Base-by-base conservation (phyloP, 1,284 basidiomycete species). In the Malassezia globosa region DNA sequence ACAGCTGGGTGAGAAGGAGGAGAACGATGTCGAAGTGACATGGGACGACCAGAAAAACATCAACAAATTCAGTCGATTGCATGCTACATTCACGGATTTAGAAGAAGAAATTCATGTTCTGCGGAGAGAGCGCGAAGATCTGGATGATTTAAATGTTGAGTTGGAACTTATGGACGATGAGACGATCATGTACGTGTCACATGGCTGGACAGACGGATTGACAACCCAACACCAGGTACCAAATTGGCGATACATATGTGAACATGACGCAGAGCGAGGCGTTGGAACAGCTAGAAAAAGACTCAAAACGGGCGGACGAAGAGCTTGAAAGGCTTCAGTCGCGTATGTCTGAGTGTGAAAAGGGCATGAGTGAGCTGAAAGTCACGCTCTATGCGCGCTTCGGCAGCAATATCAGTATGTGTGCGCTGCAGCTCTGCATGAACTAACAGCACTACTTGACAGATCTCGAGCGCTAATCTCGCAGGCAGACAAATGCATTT, bases 31-130 rank as follows among this genome's bases (percentile, higher is more conserved):
- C 51, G 86, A 92, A 72, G 89, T 95, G 41, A 87, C 85, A 22
- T 92, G 87, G 88, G 85, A 89, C 78, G 90, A 97, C 73, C 90
- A 96, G 73, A 81, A 88, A 63, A 78, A 79, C 16, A 97, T 96
- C 75, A 95, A 86, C 74, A 78, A 80, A 0, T 96, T 97, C 72
- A 92, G 87, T 0, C 89, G 88, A 66, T 77, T 92, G 38, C 95
- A 95, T 71, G 82, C 81, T 5, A 80, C 86, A 34, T 72, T 85
- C 48, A 78, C 80, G 8, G 78, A 79, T 37, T 77, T 89, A 33
- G 80, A 84, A 59, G 85, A 84, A 49, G 80, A 81, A 54, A 77
- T 92, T 33, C 77, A 80, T 44, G 73, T 73, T 24, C 78, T 86
- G 19, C 67, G 89, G 83, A 81, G 85, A 77, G 87, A 92, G 73